These are phyloP conservation scores for Vigna angularis DNA, from an alignment of 306 rosid genomes.

Conservation along the genomic window DNA sequence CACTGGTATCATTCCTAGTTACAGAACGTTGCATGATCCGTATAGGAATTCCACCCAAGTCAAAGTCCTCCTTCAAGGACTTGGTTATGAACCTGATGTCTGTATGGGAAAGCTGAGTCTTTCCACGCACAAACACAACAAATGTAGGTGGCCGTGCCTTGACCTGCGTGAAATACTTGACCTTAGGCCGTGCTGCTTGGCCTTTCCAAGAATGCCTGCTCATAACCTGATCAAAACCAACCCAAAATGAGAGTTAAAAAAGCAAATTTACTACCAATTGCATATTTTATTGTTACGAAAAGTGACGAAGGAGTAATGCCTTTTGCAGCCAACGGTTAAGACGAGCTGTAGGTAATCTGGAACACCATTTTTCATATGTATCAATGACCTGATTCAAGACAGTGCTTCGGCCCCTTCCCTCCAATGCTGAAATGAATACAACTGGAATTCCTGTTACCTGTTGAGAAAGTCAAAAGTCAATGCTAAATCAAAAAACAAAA, in stretches of 20 bases:
- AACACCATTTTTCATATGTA: constrained; percentile 91
- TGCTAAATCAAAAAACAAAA: constrained; percentile 22
- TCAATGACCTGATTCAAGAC: constrained; percentile 75
- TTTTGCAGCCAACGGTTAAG: constrained; percentile 95
- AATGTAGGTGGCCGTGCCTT: constrained; percentile 96
- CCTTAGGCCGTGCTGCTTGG: constrained; percentile 88
- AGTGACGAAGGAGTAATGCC: constrained; percentile 54
- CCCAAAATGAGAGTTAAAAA: not conserved
- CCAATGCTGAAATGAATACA: constrained; percentile 84
- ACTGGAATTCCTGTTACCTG: constrained; percentile 95
- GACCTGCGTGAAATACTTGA: constrained; percentile 94
- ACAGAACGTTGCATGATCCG: constrained; percentile 80
- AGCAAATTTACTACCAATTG: constrained; percentile 29
- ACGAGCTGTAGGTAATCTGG: constrained; percentile 81
- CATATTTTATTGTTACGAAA: constrained; percentile 22
- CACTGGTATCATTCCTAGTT: constrained; percentile 49
- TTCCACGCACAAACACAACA: constrained; percentile 87
- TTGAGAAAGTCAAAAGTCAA: constrained; percentile 44
- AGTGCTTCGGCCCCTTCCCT: constrained; percentile 78
- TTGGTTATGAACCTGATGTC: constrained; percentile 79
- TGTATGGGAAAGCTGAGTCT: constrained; percentile 71
- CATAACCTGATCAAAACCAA: constrained; percentile 70
- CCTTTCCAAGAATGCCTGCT: constrained; percentile 99
- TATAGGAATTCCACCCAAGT: constrained; percentile 95
- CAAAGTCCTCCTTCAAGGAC: constrained; percentile 95